Evolutionary conservation across 768 basidiomycete genomes (phyloP), one percentile per base, ranked within the genome.

Genomic region (Naematelia aurantialba): DNA sequence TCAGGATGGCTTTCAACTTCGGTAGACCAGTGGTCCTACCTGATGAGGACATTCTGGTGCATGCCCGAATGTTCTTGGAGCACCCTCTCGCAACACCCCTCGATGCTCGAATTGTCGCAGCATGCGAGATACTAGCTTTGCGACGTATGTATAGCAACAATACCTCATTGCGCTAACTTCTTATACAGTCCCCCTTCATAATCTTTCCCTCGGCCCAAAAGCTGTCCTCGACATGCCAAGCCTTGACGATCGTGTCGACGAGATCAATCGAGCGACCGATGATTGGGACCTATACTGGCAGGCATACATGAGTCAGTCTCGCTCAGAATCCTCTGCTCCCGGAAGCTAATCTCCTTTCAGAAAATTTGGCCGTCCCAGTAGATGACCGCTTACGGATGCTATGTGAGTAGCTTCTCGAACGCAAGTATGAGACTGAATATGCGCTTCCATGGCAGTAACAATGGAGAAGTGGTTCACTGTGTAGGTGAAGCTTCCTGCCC

Each of bases 241-340:
- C 27, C 53, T 73, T 24, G 68, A 73, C 45, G 64, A 60, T 12
- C 66, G 61, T 45, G 46, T 73, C 14, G 29, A 53, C 13, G 27
- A 52, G 19, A 52, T 49, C 25, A 63, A 68, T 44, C 34, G 55
- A 42, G 47, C 50, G 19, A 52, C 63, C 19, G 45, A 56, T 12
- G 56, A 54, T 11, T 73, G 71, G 68, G 64, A 54, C 22, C 39
- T 46, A 4, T 69, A 70, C 42, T 73, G 71, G 71, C 65, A 73
- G 47, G 26, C 42, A 2, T 73, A 65, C 24, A 65, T n/a, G n/a
- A n/a, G n/a, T n/a, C n/a, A n/a, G n/a, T n/a, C n/a, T n/a, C n/a
- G n/a, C n/a, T n/a, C n/a, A n/a, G n/a, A n/a, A n/a, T n/a, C n/a
- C n/a, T n/a, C n/a, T n/a, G n/a, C n/a, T n/a, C n/a, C n/a, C n/a